phyloP scores from a whole-genome alignment of 805 yeast species.

The Peterozyma toletana region DNA sequence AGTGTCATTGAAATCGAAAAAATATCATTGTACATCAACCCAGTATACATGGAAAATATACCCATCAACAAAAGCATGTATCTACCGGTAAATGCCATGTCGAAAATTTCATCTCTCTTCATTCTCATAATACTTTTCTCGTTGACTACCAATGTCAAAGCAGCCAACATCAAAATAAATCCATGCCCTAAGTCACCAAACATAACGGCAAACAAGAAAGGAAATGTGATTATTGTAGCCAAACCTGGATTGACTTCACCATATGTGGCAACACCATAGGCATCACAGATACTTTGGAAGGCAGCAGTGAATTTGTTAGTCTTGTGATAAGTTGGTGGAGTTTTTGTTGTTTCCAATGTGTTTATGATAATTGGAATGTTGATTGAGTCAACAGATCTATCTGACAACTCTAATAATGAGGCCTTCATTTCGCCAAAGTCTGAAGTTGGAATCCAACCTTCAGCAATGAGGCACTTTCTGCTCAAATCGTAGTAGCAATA shows the following conservation, averaged over 20 bases:
- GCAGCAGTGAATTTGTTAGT: slow-evolving; percentile 65
- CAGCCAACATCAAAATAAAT: slow-evolving; percentile 50
- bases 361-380: slow-evolving; percentile 41
- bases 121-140: slow-evolving; percentile 45
- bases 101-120: slow-evolving; percentile 69
- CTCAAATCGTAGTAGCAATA: slow-evolving; percentile 61
- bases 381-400: slow-evolving; percentile 18
- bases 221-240: slow-evolving; percentile 69
- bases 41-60: slow-evolving; percentile 64
- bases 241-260: slow-evolving; percentile 72
- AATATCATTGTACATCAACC: slow-evolving; percentile 64
- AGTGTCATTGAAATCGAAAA: slow-evolving; percentile 64
- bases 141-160: slow-evolving; percentile 43
- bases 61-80: slow-evolving; percentile 70
- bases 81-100: slow-evolving; percentile 70
- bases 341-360: slow-evolving; percentile 54
- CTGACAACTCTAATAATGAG: slow-evolving; percentile 53
- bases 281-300: slow-evolving; percentile 65
- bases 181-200: slow-evolving; percentile 83
- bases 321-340: slow-evolving; percentile 67
- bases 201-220: slow-evolving; percentile 80
- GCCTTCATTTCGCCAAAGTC: slow-evolving; percentile 40
- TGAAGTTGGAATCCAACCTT: slow-evolving; percentile 66
- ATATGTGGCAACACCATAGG: slow-evolving; percentile 73
- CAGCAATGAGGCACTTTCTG: slow-evolving; percentile 61